Evolutionary conservation across 495 filamentous ascomycete species (phyloP), one percentile per base, ranked within the genome.

Genomic region (Aspergillus hancockii): DNA sequence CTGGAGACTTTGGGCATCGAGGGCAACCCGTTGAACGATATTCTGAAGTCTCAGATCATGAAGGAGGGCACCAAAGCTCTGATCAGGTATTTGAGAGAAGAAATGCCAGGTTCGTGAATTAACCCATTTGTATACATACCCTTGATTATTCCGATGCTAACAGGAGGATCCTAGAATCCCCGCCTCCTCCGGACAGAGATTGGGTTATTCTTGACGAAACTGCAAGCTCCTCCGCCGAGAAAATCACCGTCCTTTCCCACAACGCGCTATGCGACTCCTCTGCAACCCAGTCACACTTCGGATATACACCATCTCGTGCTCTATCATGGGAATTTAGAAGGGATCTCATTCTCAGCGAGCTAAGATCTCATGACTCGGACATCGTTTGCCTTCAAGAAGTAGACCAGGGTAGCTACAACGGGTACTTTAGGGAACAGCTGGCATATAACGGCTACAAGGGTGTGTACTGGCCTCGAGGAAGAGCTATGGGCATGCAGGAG

Each of bases 231-330:
- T 65, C 62, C n/a, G 62, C 80, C 25, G 84, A 88, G 54, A 86
- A 80, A 45, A 82, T 97, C 63, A 88, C 89, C 46, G 86, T 94
- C 13, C 73, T 97, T 49, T 94, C 91, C 28, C 97, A 91, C 84
- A 98, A 98, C 71, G 96, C 89, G 30, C 83, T 98, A 4, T 97
- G 93, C 72, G 92, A 97, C 71, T 89, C 90, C 68, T 92, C 90
- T 59, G 92, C 92, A 13, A 97, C 93, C 0, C 80, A 80, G 52
- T 78, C 80, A 7, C 83, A 90, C 64, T 98, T 97, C 66, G 95
- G 94, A 23, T 98, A 98, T 67, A 90, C 90, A 1, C 89, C 94
- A 8, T 83, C 85, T 14, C 83, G 80, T 22, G 88, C 88, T 19
- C 78, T 98, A 8, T 80, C 83, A 4, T 98, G 94, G 94, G 87